Base-by-base conservation (phyloP, 768 basidiomycete genomes). In the Aureoboletus auriporus region DNA sequence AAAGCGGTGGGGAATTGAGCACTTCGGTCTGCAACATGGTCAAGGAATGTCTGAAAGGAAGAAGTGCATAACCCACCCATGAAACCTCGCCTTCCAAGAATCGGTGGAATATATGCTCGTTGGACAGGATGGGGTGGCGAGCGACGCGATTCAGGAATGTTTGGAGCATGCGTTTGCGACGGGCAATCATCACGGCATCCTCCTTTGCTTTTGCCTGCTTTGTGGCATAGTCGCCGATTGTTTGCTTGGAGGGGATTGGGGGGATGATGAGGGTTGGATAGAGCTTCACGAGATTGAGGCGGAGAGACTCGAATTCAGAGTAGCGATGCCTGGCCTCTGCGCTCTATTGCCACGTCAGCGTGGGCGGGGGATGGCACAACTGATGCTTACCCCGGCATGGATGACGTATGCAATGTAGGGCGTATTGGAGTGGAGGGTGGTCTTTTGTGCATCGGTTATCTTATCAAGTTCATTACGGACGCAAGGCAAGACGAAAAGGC, bases 161-260 rank as follows among this genome's bases (percentile, higher is more conserved):
- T 66, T 93, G 89, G 28, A 99, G 74, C 84, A 97, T 91, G 41
- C 96, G 84, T 67, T 93, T 95, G 52, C 96, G 78, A 54, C 90
- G 76, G 2, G 91, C 82, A 64, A 99, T 97, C 73, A 98, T 81
- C 1, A 86, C 79, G 3, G 84, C 83, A 65, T 99, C 96, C 62
- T 99, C 96, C 63, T 95, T 97, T 20, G 95, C 96, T 68, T 95
- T 96, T 12, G 80, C 85, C 61, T 93, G 93, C 69, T 97, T 98
- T 52, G 93, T 86, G 2, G 96, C 96, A 73, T 99, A 99, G 60
- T 98, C 96, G 8, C 91, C 83, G 34, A 99, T 75, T 1, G 88
- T 87, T 70, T 98, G 93, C 70, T 99, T 98, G 1, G 90, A 93
- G 3, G 96, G 96, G 44, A 99, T 96, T 37, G 96, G 96, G 3